These are phyloP conservation scores for Zoysia pacifica DNA, from an alignment of 176 grass and related monocot species.

Conservation along the genomic window DNA sequence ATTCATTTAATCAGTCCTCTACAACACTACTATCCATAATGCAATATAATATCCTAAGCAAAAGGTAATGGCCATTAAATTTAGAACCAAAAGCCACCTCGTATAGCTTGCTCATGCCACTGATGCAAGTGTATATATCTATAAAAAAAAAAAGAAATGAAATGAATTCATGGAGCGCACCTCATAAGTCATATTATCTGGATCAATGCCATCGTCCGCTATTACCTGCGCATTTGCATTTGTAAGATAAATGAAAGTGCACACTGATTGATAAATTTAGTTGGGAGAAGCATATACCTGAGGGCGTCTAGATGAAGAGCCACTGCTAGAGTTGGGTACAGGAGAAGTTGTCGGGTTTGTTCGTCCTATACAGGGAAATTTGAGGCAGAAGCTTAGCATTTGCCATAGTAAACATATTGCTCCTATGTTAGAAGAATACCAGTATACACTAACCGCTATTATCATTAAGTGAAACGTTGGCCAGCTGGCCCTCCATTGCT, in stretches of 20 bases:
- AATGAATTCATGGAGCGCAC: slow-evolving; percentile 38
- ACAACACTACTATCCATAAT: neutral
- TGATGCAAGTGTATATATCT: neutral
- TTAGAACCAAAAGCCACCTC: slow-evolving; percentile 18
- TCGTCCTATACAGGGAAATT: slow-evolving; percentile 52
- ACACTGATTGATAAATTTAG: slow-evolving; percentile 5
- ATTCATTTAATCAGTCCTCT: slow-evolving; percentile 3
- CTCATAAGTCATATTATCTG: slow-evolving; percentile 95
- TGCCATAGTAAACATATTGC: slow-evolving; percentile 19
- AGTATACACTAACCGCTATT: slow-evolving; percentile 30
- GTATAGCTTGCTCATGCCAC: neutral
- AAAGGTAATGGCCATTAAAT: neutral
- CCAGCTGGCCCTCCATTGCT: slow-evolving; percentile 58
- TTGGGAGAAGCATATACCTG: slow-evolving; percentile 50
- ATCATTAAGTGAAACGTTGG: slow-evolving; percentile 43
- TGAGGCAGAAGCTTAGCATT: slow-evolving; percentile 21
- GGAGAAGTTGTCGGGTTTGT: slow-evolving; percentile 41
- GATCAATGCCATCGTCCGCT: slow-evolving; percentile 64
- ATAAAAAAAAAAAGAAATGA: slow-evolving; percentile 15
- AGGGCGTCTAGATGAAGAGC: slow-evolving; percentile 38
- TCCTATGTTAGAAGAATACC: neutral
- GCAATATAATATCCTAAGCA: slow-evolving; percentile 7
- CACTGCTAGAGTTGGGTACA: slow-evolving; percentile 18
- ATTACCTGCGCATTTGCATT: slow-evolving; percentile 42
- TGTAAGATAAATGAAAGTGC: slow-evolving; percentile 34